These are phyloP conservation scores for Chlamydomonas sp. DNA, from an alignment of 139 green algal species.

Conservation along the genomic window DNA sequence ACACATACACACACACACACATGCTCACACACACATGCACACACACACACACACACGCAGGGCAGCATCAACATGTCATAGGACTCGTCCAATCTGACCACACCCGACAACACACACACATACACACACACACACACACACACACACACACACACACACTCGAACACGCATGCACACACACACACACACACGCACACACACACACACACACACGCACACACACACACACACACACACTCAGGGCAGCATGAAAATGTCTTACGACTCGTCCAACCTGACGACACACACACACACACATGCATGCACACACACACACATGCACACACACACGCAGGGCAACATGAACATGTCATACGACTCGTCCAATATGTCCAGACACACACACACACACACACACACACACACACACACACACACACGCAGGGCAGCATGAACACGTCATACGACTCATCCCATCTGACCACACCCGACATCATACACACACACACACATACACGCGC, in stretches of 20 bases:
- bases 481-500: no score
- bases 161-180: no score
- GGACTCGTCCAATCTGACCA: no score
- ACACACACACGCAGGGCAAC: constrained; percentile 19
- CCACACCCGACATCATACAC: no score
- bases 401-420: constrained; percentile 8
- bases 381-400: constrained; percentile 9
- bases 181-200: no score
- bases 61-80: no score
- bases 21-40: background rate
- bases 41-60: background rate
- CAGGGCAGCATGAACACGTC: background rate
- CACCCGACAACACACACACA: no score
- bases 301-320: background rate
- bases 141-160: constrained; percentile 1
- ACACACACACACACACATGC: constrained; percentile 3
- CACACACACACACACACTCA: no score
- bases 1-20: background rate
- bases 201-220: constrained; percentile 1
- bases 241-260: no score
- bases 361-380: constrained; percentile 76
- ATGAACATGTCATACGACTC: constrained; percentile 60
- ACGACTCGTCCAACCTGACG: no score
- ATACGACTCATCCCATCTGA: no score
- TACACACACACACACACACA: no score